Evolutionary conservation across 305 asterid genomes (phyloP).

Genomic region (Solanum hybrid): DNA sequence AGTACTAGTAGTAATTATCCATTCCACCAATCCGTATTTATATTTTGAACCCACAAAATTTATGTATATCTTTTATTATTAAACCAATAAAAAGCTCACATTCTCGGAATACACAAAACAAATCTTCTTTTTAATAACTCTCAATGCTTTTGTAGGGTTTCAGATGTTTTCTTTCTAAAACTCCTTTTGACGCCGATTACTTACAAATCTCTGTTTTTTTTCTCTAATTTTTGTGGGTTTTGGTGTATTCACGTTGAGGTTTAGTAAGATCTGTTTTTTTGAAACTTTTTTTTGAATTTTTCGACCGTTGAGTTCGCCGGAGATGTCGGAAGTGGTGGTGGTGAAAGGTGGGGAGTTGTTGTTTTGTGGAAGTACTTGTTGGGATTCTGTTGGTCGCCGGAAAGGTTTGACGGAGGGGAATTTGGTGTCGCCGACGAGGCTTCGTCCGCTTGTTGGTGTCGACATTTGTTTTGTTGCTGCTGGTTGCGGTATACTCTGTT

Average conservation of each 20-base stretch:
- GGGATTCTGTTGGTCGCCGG: conserved; percentile 88
- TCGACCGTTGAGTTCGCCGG: conserved; percentile 33
- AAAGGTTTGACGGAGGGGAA: conserved; percentile 51
- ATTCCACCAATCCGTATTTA: neutral
- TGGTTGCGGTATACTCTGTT: conserved; percentile 57
- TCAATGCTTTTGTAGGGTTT: conserved; percentile 32
- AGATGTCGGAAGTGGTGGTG: conserved; percentile 48
- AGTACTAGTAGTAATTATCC: neutral
- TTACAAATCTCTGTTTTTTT: conserved; percentile 2
- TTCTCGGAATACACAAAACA: conserved; percentile 17
- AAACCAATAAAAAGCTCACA: neutral
- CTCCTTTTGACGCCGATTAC: conserved; percentile 22
- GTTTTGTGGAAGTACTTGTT: conserved; percentile 79
- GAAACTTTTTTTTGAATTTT: conserved; percentile 9
- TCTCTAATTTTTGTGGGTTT: neutral
- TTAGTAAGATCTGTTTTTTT: conserved; percentile 20
- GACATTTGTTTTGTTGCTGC: conserved; percentile 76
- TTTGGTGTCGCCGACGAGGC: conserved; percentile 75
- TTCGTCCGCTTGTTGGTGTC: conserved; percentile 74
- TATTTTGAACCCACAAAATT: neutral
- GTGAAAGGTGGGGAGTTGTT: conserved; percentile 76
- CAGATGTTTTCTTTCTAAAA: conserved; percentile 17
- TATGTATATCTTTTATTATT: neutral
- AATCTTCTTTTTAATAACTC: neutral
- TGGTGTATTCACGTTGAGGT: neutral